Conservation (phyloP, 371 early-diverging fungal species). For the Lichtheimia ramosa region DNA sequence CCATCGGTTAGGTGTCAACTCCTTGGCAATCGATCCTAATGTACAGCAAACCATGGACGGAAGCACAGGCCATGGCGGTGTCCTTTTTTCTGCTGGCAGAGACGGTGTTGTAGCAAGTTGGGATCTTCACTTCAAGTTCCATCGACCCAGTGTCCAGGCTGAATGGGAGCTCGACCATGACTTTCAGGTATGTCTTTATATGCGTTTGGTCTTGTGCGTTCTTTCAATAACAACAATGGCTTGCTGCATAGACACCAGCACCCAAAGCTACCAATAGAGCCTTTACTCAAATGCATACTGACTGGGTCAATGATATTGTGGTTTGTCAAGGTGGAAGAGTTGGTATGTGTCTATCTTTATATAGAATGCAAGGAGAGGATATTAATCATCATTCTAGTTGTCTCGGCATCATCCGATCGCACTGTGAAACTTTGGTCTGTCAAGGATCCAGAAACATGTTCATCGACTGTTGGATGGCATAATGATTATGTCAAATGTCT, state of each 20-base stretch:
- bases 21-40: constrained; percentile 65
- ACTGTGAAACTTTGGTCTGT: constrained; percentile 80
- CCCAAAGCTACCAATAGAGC: constrained; percentile 55
- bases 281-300: constrained; percentile 85
- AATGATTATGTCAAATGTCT: constrained; percentile 84
- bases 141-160: constrained; percentile 7
- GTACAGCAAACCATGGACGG: constrained; percentile 11
- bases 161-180: constrained; percentile 16
- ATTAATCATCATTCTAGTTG: constrained; percentile 45
- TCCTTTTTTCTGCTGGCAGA: constrained; percentile 87
- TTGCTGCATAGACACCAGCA: neutral
- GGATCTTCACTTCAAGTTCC: constrained; percentile 63
- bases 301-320: constrained; percentile 95
- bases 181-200: neutral
- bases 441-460: constrained; percentile 49
- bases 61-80: constrained; percentile 47
- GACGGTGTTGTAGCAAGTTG: constrained; percentile 89
- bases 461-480: constrained; percentile 78
- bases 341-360: constrained; percentile 19
- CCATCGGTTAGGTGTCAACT: constrained; percentile 76
- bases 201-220: too few species aligned
- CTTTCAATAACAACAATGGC: too few species aligned
- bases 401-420: constrained; percentile 91
- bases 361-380: too few species aligned
- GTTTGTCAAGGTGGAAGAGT: constrained; percentile 51